phyloP scores from a whole-genome alignment of 192 early-diverging fungal species.

The Umbelopsis sp. region DNA sequence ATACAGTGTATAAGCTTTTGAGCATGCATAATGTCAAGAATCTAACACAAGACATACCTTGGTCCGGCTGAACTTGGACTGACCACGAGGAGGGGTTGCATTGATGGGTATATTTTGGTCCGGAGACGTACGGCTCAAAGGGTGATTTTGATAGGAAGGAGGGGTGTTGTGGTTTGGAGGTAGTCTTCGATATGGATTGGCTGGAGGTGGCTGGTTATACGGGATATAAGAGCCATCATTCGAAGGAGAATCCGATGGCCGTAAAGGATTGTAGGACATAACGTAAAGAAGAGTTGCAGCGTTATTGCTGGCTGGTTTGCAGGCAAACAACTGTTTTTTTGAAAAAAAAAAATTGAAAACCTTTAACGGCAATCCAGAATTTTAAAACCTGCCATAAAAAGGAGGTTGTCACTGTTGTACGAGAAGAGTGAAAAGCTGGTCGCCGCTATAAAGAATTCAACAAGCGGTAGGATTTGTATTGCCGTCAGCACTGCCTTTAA shows the following conservation, averaged over 20 bases:
- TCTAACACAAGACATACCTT: neutral
- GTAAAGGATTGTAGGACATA: slow-evolving; percentile 12
- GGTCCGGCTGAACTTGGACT: slow-evolving; percentile 7
- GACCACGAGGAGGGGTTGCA: neutral
- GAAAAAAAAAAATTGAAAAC: neutral
- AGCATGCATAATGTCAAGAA: neutral
- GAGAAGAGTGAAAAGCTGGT: neutral
- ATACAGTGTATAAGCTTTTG: neutral
- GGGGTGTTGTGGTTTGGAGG: neutral
- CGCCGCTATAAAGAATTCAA: slow-evolving; percentile 14
- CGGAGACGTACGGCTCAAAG: neutral
- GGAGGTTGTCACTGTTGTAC: slow-evolving; percentile 1
- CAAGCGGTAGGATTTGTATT: neutral
- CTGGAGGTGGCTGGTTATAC: neutral
- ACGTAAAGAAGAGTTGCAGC: neutral
- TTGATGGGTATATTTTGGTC: neutral
- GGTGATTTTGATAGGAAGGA: neutral
- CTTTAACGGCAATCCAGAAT: neutral
- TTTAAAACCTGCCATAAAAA: neutral
- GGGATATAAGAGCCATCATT: neutral
- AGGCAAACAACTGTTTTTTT: neutral
- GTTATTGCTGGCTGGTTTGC: neutral
- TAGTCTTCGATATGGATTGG: neutral
- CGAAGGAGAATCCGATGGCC: neutral
- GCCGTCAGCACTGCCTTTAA: too few relatives aligned